phyloP scores from a whole-genome alignment of 345 rosid genomes.

The Aquilaria yunnanensis region DNA sequence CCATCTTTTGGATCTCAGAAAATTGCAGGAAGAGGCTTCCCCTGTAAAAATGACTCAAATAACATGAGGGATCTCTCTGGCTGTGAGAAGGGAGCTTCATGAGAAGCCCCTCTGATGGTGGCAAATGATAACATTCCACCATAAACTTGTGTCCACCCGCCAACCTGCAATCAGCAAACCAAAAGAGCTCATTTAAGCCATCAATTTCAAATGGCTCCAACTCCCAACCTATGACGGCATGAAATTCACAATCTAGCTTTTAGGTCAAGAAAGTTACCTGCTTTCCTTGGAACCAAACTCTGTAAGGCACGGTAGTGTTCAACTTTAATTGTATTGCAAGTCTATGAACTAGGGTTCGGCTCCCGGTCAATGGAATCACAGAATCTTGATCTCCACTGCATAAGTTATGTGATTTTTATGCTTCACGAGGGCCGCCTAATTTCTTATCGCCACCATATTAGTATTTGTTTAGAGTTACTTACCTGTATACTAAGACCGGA shows the following conservation, averaged over 20 bases:
- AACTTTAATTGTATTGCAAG: constrained; percentile 54
- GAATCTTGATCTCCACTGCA: constrained; percentile 97
- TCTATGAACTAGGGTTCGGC: constrained; percentile 53
- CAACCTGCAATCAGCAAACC: constrained; percentile 44
- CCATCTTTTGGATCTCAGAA: constrained; percentile 30
- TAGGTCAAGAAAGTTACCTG: constrained; percentile 38
- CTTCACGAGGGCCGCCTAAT: not conserved
- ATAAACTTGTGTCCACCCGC: constrained; percentile 97
- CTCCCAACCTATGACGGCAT: not conserved
- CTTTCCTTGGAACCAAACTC: constrained; percentile 89
- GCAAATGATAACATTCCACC: constrained; percentile 76
- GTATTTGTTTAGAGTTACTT: constrained; percentile 1
- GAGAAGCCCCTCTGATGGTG: constrained; percentile 90
- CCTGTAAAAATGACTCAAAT: constrained; percentile 60
- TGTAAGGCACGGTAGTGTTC: constrained; percentile 55
- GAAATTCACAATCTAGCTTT: no score
- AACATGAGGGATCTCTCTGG: constrained; percentile 84
- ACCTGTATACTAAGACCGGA: constrained; percentile 89
- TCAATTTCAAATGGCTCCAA: not conserved
- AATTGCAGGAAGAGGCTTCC: constrained; percentile 64
- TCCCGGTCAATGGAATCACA: constrained; percentile 85
- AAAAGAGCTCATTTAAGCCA: not conserved
- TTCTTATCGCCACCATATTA: not conserved
- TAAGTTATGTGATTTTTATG: not conserved
- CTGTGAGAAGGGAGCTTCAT: constrained; percentile 96